Evolutionary conservation across 2,329 filamentous ascomycete species (phyloP), one percentile per base, ranked within the genome.

Genomic region (Aspergillus oerlinghausenensis): DNA sequence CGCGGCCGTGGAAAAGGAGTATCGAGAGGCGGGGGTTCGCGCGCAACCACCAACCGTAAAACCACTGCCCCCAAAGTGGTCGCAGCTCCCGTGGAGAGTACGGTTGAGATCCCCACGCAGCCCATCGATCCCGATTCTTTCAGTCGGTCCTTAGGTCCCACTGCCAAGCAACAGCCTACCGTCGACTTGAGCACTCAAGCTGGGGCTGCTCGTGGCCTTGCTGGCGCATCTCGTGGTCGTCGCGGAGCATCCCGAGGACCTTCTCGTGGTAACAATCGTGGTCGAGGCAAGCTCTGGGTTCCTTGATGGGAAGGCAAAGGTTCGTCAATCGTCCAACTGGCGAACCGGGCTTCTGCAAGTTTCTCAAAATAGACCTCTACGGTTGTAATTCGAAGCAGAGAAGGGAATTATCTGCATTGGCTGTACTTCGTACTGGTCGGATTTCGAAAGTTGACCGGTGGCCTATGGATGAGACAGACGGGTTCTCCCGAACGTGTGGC

Each of bases 121-220:
- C 77, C 77, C 10, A 79, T 79, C 48, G 77, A 79, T 52, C 77
- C 77, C 1, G 71, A 79, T 62, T 79, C 77, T 1, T 79, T 79
- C 60, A 79, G 74, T 60, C 75, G 77, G 19, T 72, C 71, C 25
- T 66, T 76, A 32, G 70, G 69, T 10, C 61, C 62, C 19, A 53
- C 64, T 14, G 53, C 60, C 26, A 76, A 73, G 56, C 61, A 60
- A 28, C 59, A 59, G 28, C 56, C 65, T 4, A 60, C 65, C 2
- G 63, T 72, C 29, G 72, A 73, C 52, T 57, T 70, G 50, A 72
- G 67, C 57, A 65, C 65, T 2, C 73, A 73, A 50, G 59, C 69
- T 2, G 72, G 67, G 4, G 65, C 68, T 9, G 63, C 67, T 50
- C 74, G 73, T 21, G 72, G 73, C 21, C 66, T 70, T 19, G 60